A percentile compares a stretch with the other conserved stretches of the same genome.
phyloP scores from a whole-genome alignment of 495 filamentous ascomycete genomes.

The Pseudomonodictys pantanalensis region DNA sequence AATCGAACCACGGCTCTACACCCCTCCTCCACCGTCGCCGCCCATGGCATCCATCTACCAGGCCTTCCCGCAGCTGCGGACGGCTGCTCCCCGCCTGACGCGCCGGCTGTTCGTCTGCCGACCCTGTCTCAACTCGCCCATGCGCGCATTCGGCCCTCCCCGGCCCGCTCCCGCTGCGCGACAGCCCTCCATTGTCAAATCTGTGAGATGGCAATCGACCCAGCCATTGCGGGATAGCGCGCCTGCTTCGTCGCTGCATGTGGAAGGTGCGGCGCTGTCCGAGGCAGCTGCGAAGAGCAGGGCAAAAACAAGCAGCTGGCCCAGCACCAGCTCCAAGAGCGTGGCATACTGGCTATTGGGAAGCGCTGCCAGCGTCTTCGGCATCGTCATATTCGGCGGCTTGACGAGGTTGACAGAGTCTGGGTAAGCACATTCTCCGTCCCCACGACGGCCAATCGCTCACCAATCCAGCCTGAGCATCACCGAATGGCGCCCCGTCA shows the following conservation, averaged over 20 bases:
- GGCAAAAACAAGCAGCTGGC: constrained; percentile 55
- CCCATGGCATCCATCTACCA: constrained; percentile 41
- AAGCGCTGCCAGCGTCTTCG: constrained; percentile 89
- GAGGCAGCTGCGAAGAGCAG: neutral
- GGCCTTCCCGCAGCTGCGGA: constrained; percentile 51
- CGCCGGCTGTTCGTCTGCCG: constrained; percentile 59
- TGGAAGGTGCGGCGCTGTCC: neutral
- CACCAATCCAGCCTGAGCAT: constrained; percentile 72
- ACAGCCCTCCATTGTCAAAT: constrained; percentile 33
- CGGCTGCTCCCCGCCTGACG: constrained; percentile 53
- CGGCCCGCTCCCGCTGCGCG: constrained; percentile 13
- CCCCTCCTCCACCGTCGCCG: constrained; percentile 3
- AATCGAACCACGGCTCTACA: neutral
- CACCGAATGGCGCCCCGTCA: constrained; percentile 98
- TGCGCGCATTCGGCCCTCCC: constrained; percentile 29
- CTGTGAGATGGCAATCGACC: constrained; percentile 35
- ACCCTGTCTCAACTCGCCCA: constrained; percentile 55
- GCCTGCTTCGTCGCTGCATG: neutral
- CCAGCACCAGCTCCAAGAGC: constrained; percentile 64
- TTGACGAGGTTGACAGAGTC: constrained; percentile 93
- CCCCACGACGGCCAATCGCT: constrained; percentile 15
- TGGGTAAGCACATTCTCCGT: constrained; percentile 57
- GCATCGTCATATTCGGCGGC: constrained; percentile 93
- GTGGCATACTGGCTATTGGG: constrained; percentile 92
- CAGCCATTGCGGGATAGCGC: constrained; percentile 11